These are phyloP conservation scores for Micractinium conductrix DNA, from an alignment of 139 green algal genomes.

Conservation along the genomic window DNA sequence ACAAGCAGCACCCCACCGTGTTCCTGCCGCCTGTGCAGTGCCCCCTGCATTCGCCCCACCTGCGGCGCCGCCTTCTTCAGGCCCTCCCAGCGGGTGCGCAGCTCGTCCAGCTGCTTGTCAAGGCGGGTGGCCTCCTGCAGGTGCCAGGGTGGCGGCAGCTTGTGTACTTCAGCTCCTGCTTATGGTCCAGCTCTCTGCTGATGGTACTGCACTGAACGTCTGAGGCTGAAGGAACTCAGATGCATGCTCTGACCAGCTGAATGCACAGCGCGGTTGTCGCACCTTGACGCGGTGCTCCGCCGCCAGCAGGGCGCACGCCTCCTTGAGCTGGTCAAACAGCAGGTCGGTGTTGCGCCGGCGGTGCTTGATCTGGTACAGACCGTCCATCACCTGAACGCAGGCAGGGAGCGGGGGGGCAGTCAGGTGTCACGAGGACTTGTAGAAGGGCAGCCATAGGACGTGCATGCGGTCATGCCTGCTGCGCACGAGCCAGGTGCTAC, in stretches of 20 bases:
- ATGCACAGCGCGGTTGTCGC: too few species aligned
- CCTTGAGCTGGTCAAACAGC: slow-evolving; percentile 80
- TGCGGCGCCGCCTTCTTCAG: slow-evolving; percentile 71
- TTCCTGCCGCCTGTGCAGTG: not conserved
- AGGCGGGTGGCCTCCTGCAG: slow-evolving; percentile 22
- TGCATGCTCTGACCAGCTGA: too few species aligned
- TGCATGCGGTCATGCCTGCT: not conserved
- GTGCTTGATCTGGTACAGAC: slow-evolving; percentile 71
- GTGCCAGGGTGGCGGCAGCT: too few species aligned
- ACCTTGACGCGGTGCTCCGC: slow-evolving; percentile 53
- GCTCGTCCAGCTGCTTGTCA: slow-evolving; percentile 81
- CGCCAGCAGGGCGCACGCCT: slow-evolving; percentile 59
- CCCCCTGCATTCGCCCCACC: not conserved
- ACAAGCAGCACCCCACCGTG: not conserved
- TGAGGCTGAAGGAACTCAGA: too few species aligned
- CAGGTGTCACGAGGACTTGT: not conserved
- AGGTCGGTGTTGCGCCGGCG: slow-evolving; percentile 75
- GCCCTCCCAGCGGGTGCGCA: slow-evolving; percentile 65
- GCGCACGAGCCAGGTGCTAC: not conserved
- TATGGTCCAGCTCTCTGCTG: too few species aligned
- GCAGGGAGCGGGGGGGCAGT: not conserved
- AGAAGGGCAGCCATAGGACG: too few species aligned
- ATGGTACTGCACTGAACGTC: too few species aligned
- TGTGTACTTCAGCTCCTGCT: too few species aligned
- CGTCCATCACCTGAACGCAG: slow-evolving; percentile 79